Percentiles rank a stretch among this genome's conserved stretches.
Evolutionary conservation across 164 flowering plant genomes (phyloP).

Genomic region (Akebia trifoliata): DNA sequence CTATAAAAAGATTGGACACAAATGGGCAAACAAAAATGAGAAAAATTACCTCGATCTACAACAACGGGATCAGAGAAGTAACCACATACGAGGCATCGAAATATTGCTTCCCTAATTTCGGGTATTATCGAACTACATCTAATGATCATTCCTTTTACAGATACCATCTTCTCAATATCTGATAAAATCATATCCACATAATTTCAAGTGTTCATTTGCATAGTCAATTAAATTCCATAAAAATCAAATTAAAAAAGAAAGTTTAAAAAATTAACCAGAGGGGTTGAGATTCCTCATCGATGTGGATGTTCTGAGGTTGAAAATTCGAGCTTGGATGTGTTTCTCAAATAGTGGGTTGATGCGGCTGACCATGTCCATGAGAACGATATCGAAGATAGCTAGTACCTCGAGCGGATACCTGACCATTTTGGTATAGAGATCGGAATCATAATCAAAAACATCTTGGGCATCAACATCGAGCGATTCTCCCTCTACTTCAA

Average conservation of each 20-base stretch:
- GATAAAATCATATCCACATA: constrained; percentile 15
- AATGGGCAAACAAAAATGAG: background rate
- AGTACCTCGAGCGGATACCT: constrained; percentile 91
- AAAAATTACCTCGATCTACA: constrained; percentile 76
- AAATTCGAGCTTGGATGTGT: constrained; percentile 84
- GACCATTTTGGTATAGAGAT: constrained; percentile 82
- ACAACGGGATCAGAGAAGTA: constrained; percentile 72
- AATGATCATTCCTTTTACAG: constrained; percentile 93
- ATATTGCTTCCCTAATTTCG: constrained; percentile 89
- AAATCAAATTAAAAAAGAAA: background rate
- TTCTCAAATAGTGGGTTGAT: constrained; percentile 68
- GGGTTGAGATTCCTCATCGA: constrained; percentile 91
- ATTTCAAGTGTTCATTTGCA: background rate
- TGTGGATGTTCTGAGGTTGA: constrained; percentile 64
- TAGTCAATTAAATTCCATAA: too few relatives aligned
- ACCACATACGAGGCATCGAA: constrained; percentile 89
- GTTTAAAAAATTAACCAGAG: constrained; percentile 46
- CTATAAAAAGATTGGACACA: background rate
- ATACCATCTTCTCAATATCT: constrained; percentile 96
- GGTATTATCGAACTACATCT: constrained; percentile 91
- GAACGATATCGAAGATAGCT: constrained; percentile 92
- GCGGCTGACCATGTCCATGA: constrained; percentile 75
- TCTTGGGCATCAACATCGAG: constrained; percentile 84
- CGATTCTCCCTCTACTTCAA: constrained; percentile 80
- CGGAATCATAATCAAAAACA: constrained; percentile 71